Base-by-base conservation (phyloP, 257 asterid species). In the Linaria vulgaris region DNA sequence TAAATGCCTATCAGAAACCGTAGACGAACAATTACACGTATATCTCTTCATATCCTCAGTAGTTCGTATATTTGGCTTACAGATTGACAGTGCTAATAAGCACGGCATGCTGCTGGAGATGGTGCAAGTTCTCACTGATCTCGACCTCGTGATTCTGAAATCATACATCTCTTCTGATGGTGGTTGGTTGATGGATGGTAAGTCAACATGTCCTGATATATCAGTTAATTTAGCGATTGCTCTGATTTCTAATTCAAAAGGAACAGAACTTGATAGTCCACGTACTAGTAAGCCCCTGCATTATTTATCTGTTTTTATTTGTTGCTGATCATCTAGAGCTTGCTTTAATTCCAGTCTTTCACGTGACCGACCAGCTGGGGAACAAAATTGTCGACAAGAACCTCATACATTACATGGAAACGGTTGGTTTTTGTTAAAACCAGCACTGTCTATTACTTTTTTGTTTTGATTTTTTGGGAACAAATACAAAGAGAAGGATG, bases 131-230 rank as follows among this genome's bases (percentile, higher is more conserved):
- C 80, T 88, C 50, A 88, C 96, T 0, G 98, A 88, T 75, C 86
- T 88, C 15, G 95, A 91, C 71, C 86, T 91, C 63, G 67, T 88
- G 17, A 91, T 91, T 50, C 80, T 88, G 76, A 88, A 85, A 77
- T 91, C 98, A 12, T 88, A 91, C 83, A 83, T 91, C 72, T 79
- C 87, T 50, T 88, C 98, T 11, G 98, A 91, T 63, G 98, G 98
- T 63, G 92, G 90, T 68, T 91, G 96, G 98, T 66, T 91, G 78
- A 91, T 91, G 96, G 96, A 91, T 76, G 98, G 98, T 91, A 27
- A 68, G 90, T 73, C 34, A 0, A 57, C 53, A 34, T 30, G 6
- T 30, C 6, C 10, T 34, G 1, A 4, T 7, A 34, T 34, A 8
- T 8, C 9, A 34, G 11, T 34, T 4, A 34, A 1, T 34, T 34